phyloP scores from a whole-genome alignment of 2,329 filamentous ascomycete species.

The Exophiala spinifera region DNA sequence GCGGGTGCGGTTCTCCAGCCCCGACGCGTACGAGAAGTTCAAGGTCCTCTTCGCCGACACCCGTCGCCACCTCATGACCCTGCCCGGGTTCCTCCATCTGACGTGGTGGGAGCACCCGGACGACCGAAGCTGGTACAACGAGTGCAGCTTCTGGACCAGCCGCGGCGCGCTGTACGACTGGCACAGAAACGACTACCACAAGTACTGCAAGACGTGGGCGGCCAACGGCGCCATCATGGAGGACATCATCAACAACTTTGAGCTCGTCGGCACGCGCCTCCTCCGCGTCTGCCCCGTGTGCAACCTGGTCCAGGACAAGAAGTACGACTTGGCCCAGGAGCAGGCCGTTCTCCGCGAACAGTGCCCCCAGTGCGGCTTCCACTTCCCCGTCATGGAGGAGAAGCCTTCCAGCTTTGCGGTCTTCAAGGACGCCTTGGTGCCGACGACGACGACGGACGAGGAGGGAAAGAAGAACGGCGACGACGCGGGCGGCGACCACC shows the following conservation, averaged over 20 bases:
- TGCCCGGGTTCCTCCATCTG: slow-evolving; percentile 19
- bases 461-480: too few species aligned
- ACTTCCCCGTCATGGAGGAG: slow-evolving; percentile 17
- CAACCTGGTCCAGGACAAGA: slow-evolving; percentile 17
- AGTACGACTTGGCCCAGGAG: slow-evolving; percentile 19
- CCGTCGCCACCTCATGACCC: slow-evolving; percentile 15
- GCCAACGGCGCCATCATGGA: slow-evolving; percentile 21
- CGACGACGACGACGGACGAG: too few species aligned
- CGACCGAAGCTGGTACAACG: slow-evolving; percentile 22
- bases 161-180: slow-evolving; percentile 20
- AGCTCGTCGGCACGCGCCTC: slow-evolving; percentile 20
- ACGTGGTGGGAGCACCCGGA: slow-evolving; percentile 24
- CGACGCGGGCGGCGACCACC: too few species aligned
- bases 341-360: slow-evolving; percentile 18
- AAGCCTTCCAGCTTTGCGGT: slow-evolving; percentile 20
- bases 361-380: slow-evolving; percentile 17
- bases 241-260: slow-evolving; percentile 21
- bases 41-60: slow-evolving; percentile 22
- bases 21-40: slow-evolving; percentile 21
- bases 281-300: slow-evolving; percentile 18
- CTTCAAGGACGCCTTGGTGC: slow-evolving; percentile 18
- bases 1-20: slow-evolving; percentile 21
- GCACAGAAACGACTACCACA: slow-evolving; percentile 20
- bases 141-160: slow-evolving; percentile 23
- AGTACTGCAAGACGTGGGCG: slow-evolving; percentile 21